These are phyloP conservation scores for Trichaptum fuscoviolaceum DNA, from an alignment of 768 basidiomycete genomes.

Conservation along the genomic window DNA sequence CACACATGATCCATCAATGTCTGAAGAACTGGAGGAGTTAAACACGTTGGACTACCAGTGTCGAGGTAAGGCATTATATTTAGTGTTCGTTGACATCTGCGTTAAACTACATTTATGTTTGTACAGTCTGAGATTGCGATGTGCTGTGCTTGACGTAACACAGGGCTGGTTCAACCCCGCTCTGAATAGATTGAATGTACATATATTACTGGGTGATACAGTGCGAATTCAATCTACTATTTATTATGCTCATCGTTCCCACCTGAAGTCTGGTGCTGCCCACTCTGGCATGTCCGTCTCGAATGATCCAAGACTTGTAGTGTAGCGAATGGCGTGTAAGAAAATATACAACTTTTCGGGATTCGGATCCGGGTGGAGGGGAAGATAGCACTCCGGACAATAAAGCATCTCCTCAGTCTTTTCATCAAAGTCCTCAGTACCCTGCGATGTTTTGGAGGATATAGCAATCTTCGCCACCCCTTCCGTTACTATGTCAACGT, in stretches of 20 bases:
- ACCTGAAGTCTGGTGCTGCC: slow-evolving; percentile 70
- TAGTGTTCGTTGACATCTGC: too few relatives aligned
- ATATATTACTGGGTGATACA: neutral
- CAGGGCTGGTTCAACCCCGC: too few relatives aligned
- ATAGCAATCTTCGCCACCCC: slow-evolving; percentile 29
- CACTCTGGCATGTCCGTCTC: slow-evolving; percentile 87
- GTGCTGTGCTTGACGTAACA: too few relatives aligned
- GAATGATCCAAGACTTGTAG: slow-evolving; percentile 74
- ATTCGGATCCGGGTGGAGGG: slow-evolving; percentile 87
- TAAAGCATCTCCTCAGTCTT: slow-evolving; percentile 35
- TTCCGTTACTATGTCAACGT: slow-evolving; percentile 7
- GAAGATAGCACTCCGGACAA: slow-evolving; percentile 89
- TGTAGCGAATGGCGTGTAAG: slow-evolving; percentile 85
- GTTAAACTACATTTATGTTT: too few relatives aligned
- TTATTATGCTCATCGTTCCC: slow-evolving; percentile 33
- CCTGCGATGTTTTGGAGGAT: neutral
- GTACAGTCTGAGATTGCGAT: too few relatives aligned
- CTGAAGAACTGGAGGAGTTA: too few relatives aligned
- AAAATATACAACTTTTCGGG: slow-evolving; percentile 94
- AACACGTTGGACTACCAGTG: too few relatives aligned
- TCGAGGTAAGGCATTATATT: too few relatives aligned
- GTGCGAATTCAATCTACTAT: neutral
- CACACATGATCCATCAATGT: too few relatives aligned
- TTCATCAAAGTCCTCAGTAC: neutral
- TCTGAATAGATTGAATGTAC: too few relatives aligned